phyloP scores from a whole-genome alignment of 1,284 basidiomycete genomes.

The Stygiomarasmius scandens region DNA sequence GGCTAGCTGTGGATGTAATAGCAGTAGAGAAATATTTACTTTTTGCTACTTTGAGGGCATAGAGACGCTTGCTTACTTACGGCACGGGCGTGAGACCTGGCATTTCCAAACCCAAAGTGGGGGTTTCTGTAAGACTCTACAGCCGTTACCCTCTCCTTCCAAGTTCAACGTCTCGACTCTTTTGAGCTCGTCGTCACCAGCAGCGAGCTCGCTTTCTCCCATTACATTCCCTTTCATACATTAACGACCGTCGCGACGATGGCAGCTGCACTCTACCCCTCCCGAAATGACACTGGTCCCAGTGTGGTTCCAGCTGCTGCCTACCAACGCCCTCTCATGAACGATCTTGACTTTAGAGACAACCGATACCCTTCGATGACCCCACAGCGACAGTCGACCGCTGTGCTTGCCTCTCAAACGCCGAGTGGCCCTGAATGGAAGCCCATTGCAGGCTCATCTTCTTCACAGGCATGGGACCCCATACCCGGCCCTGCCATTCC shows the following conservation, averaged over 20 bases:
- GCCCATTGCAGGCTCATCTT: not conserved
- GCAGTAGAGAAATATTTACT: too few species aligned
- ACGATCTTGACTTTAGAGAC: constrained; percentile 63
- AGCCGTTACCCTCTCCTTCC: not conserved
- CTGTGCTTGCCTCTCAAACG: too few species aligned
- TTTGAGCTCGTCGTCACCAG: not conserved
- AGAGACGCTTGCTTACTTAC: not conserved
- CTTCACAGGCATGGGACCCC: not conserved
- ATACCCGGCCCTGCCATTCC: constrained; percentile 21
- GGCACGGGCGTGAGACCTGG: not conserved
- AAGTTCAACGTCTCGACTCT: not conserved
- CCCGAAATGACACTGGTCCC: constrained; percentile 39
- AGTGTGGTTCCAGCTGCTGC: constrained; percentile 31
- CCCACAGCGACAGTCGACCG: constrained; percentile 16
- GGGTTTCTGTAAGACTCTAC: not conserved
- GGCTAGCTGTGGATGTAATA: not conserved
- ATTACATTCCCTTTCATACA: not conserved
- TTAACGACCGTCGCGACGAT: constrained; percentile 29
- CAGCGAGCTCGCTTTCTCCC: not conserved
- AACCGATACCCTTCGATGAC: constrained; percentile 58
- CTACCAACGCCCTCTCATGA: constrained; percentile 56
- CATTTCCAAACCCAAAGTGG: constrained; percentile 1
- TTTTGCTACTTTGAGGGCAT: not conserved
- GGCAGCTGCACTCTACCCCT: constrained; percentile 52
- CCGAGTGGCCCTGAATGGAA: not conserved